Conservation (phyloP, 768 basidiomycete species). For the Piloderma croceum region DNA sequence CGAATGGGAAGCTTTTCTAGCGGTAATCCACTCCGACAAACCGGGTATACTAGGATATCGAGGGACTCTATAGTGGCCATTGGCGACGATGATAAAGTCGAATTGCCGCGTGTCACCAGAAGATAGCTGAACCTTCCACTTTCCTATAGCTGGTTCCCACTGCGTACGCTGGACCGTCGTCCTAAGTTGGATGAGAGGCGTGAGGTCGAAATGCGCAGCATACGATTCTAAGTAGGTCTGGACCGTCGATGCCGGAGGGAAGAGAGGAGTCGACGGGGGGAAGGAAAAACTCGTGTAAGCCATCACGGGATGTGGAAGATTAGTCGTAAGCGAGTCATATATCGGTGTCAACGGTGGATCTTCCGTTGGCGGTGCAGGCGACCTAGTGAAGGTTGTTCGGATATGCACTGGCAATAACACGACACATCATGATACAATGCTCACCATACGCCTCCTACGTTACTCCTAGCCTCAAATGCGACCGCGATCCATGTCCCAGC, state of each 20-base stretch:
- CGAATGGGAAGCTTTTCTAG: constrained; percentile 55
- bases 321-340: constrained; percentile 79
- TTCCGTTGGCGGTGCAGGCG: constrained; percentile 45
- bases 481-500: constrained; percentile 56
- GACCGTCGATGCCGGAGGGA: constrained; percentile 56
- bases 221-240: constrained; percentile 67
- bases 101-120: constrained; percentile 36
- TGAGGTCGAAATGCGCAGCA: constrained; percentile 54
- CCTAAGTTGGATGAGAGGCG: constrained; percentile 57
- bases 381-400: constrained; percentile 31
- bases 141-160: constrained; percentile 27
- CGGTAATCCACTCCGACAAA: constrained; percentile 48
- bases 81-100: constrained; percentile 68
- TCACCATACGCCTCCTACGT: constrained; percentile 76
- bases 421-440: constrained; percentile 13
- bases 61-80: constrained; percentile 69
- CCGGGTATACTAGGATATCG: constrained; percentile 59
- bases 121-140: constrained; percentile 48
- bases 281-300: constrained; percentile 57
- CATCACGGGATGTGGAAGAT: constrained; percentile 78
- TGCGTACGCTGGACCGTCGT: constrained; percentile 45
- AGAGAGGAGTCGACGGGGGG: constrained; percentile 67
- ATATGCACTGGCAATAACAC: neutral
- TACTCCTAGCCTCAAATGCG: constrained; percentile 59
- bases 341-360: constrained; percentile 61